These are phyloP conservation scores for Arachnomyces sp. DNA, from an alignment of 2,329 filamentous ascomycete species.

Conservation along the genomic window DNA sequence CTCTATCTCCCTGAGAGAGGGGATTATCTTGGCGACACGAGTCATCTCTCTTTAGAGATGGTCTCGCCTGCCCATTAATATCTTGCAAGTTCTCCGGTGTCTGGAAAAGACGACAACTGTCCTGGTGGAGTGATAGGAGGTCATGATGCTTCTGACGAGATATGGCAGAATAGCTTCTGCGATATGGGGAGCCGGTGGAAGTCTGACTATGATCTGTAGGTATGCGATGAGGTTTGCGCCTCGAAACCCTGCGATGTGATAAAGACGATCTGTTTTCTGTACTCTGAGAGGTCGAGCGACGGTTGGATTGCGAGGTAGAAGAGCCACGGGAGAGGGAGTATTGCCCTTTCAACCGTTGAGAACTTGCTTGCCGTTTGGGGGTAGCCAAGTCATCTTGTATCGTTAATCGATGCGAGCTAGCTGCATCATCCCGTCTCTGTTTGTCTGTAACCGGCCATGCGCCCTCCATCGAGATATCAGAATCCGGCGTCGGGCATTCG, in stretches of 20 bases:
- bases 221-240: slow-evolving; percentile 21
- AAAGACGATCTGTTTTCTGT: slow-evolving; percentile 18
- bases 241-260: slow-evolving; percentile 18
- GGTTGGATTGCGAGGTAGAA: slow-evolving; percentile 21
- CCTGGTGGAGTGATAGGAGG: slow-evolving; percentile 30
- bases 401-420: background rate
- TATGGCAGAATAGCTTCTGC: slow-evolving; percentile 13
- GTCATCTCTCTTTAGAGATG: too few species aligned
- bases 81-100: slow-evolving; percentile 6
- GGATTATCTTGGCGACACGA: too few species aligned
- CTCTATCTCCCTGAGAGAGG: too few species aligned
- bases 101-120: slow-evolving; percentile 35
- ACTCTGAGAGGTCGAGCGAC: slow-evolving; percentile 27
- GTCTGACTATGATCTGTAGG: slow-evolving; percentile 23
- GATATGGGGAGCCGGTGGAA: slow-evolving; percentile 19
- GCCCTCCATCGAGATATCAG: slow-evolving; percentile 5
- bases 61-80: background rate
- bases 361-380: background rate
- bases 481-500: slow-evolving; percentile 5
- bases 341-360: slow-evolving; percentile 14
- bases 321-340: slow-evolving; percentile 23
- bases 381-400: background rate
- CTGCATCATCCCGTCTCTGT: background rate
- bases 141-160: slow-evolving; percentile 24
- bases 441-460: background rate